Base-by-base conservation (phyloP, 176 grass and related monocot species). In the Rhynchospora breviuscula region DNA sequence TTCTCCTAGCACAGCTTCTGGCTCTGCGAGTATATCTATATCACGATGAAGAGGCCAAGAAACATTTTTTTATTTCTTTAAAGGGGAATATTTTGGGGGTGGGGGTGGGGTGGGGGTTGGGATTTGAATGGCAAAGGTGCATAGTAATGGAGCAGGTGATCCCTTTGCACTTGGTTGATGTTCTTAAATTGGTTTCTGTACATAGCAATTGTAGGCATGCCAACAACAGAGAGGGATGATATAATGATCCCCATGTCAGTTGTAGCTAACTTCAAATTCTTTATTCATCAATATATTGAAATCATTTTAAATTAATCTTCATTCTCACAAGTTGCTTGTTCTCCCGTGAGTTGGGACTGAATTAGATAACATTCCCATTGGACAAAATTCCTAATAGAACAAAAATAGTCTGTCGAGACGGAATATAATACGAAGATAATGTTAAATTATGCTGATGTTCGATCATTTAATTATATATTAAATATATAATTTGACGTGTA, bases 201-300 rank as follows among this genome's bases (percentile, higher is more conserved):
- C 18, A 76, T 76, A 76, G 29, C 2, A 67, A 40, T 67, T 67
- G 26, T 40, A 22, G 59, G 59, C 19, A 67, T 35, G 22, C 10
- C 49, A 52, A 52, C 10, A 11, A 43, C 12, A n/a, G 66, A 66
- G 63, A 33, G 63, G 63, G 63, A 35, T 59, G 57, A 8, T 67
- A 26, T 65, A 35, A 15, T 35, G 29, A 67, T 67, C 63, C 63
- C 63, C 63, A 15, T 21, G 49, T 7, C 31, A 69, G 12, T 44
- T 40, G 35, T 40, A 40, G 59, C 59, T 4, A 40, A 22, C 2
- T 19, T 67, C 65, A 67, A 69, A 69, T 18, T 69, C 17, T 44
- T 69, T 44, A 76, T 76, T 76, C 47, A 22, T 76, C 12, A 74
- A 74, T 74, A 49, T 74, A 76, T 54, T 75, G 29, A 76, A 76